Percentiles rank a stretch among this genome's conserved stretches.
These are phyloP conservation scores for Pichia sp. DNA, from an alignment of 1,139 yeast genomes.

Conservation along the genomic window DNA sequence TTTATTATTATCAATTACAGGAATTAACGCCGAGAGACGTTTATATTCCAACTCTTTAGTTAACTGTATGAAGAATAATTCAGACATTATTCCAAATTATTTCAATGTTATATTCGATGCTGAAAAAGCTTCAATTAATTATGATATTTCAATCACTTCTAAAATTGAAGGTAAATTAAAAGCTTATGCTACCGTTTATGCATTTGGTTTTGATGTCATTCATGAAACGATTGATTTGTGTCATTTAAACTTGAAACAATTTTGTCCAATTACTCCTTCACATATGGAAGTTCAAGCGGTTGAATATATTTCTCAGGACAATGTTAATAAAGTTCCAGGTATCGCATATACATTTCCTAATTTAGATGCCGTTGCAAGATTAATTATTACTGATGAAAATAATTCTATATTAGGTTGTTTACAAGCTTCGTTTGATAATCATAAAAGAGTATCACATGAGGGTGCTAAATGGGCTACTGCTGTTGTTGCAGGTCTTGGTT, in stretches of 20 bases:
- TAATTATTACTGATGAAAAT: constrained; percentile 36
- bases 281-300: constrained; percentile 60
- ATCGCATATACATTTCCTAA: constrained; percentile 74
- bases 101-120: constrained; percentile 67
- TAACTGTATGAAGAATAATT: constrained; percentile 59
- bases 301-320: constrained; percentile 44
- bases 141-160: constrained; percentile 56
- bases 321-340: constrained; percentile 53
- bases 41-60: constrained; percentile 63
- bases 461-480: constrained; percentile 87
- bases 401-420: constrained; percentile 55
- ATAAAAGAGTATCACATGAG: constrained; percentile 66
- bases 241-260: constrained; percentile 64
- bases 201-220: constrained; percentile 67
- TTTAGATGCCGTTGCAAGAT: constrained; percentile 65
- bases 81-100: constrained; percentile 57
- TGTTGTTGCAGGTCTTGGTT: constrained; percentile 70
- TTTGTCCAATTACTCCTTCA: constrained; percentile 74
- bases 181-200: constrained; percentile 62
- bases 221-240: constrained; percentile 51
- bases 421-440: constrained; percentile 63
- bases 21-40: constrained; percentile 28
- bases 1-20: neutral
- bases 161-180: constrained; percentile 51
- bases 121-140: constrained; percentile 53